Conservation (phyloP, 163 green algal species). For the Chloroidium sp. region DNA sequence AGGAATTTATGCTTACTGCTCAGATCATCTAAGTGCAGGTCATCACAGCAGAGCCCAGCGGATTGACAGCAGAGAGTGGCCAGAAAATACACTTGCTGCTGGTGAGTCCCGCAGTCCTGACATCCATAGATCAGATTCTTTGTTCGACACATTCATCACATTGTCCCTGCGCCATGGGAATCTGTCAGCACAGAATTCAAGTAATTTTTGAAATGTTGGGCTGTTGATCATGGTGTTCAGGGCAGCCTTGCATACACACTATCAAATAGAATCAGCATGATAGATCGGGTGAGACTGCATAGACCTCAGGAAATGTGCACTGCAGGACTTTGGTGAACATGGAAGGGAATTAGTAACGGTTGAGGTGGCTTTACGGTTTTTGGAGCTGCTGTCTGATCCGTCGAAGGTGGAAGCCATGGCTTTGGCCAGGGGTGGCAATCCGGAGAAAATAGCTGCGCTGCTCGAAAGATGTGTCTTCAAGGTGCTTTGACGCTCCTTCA, state of each 20-base stretch:
- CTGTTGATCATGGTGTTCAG: neutral
- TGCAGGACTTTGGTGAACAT: slow-evolving; percentile 91
- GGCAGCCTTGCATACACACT: neutral
- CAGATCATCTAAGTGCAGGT: slow-evolving; percentile 27
- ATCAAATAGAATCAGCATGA: neutral
- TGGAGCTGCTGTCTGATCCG: slow-evolving; percentile 54
- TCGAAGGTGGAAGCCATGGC: neutral
- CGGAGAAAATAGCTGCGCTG: slow-evolving; percentile 21
- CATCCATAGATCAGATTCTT: neutral
- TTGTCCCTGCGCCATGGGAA: too few relatives aligned
- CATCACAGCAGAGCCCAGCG: slow-evolving; percentile 55
- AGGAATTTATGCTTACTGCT: too few relatives aligned
- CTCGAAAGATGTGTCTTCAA: slow-evolving; percentile 51
- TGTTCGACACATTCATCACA: too few relatives aligned
- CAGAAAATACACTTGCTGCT: slow-evolving; percentile 59
- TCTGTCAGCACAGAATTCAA: neutral
- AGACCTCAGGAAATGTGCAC: neutral
- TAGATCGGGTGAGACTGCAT: neutral
- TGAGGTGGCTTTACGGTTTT: slow-evolving; percentile 75
- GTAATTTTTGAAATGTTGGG: neutral
- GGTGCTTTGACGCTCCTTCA: slow-evolving; percentile 16
- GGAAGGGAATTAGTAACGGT: slow-evolving; percentile 82
- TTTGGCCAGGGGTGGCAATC: neutral
- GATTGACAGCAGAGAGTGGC: slow-evolving; percentile 25
- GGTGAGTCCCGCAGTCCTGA: slow-evolving; percentile 28